Conservation (phyloP, 2,329 filamentous ascomycete species). For the Lachnum nothofagi region DNA sequence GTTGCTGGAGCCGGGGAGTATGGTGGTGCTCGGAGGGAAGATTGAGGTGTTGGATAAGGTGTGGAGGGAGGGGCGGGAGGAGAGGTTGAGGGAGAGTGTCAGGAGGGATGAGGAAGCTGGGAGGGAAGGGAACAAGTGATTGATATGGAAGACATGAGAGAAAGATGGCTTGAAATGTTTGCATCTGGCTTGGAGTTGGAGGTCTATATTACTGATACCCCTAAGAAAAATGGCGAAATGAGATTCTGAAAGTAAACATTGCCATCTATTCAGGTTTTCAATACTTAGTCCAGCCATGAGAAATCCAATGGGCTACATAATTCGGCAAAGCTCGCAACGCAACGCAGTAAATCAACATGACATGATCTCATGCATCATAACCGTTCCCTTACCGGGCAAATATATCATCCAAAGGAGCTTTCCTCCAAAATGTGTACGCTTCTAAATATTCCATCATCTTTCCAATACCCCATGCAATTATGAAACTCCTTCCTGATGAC, state of each 20-base stretch:
- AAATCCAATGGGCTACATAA: too few relatives aligned
- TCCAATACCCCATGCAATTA: conserved; percentile 1
- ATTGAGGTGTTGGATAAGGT: conserved; percentile 73
- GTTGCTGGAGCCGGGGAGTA: conserved; percentile 66
- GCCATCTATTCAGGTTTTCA: conserved; percentile 16
- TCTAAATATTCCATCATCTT: neutral
- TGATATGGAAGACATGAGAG: too few relatives aligned
- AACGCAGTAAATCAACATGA: conserved; percentile 3
- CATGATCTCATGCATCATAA: conserved; percentile 9
- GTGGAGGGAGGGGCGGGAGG: conserved; percentile 70
- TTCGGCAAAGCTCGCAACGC: neutral
- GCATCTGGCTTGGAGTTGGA: neutral
- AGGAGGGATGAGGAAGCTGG: conserved; percentile 4
- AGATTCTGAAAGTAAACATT: conserved; percentile 10
- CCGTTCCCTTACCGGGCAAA: neutral
- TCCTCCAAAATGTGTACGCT: neutral
- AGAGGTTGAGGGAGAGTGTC: conserved; percentile 60
- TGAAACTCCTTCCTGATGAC: conserved; percentile 4
- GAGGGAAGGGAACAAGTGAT: neutral
- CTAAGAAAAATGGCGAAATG: too few relatives aligned
- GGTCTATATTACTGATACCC: neutral
- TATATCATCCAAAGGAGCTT: neutral
- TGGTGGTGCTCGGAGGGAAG: conserved; percentile 78
- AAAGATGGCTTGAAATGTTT: neutral
- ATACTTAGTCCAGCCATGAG: too few relatives aligned